phyloP scores from a whole-genome alignment of 1,139 yeast species.

The Pichia sp. region DNA sequence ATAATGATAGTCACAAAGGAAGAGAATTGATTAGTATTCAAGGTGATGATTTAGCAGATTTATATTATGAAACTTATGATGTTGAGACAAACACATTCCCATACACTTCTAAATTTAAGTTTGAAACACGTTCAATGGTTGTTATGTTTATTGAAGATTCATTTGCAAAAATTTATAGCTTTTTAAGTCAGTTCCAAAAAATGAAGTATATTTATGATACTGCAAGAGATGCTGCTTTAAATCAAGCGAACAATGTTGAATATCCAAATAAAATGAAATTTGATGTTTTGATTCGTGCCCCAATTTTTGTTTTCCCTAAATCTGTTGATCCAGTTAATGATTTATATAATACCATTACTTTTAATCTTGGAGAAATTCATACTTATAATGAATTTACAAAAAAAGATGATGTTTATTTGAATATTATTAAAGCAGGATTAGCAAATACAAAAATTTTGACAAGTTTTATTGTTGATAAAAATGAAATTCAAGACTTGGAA shows the following conservation, averaged over 20 bases:
- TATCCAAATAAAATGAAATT: constrained; percentile 60
- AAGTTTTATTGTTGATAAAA: constrained; percentile 43
- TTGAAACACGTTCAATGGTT: constrained; percentile 69
- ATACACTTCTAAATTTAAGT: constrained; percentile 54
- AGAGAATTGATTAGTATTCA: constrained; percentile 72
- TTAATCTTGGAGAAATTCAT: constrained; percentile 78
- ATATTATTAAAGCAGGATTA: constrained; percentile 59
- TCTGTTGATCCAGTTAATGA: constrained; percentile 38
- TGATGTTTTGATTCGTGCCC: constrained; percentile 70
- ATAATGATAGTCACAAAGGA: constrained; percentile 65
- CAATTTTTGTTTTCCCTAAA: constrained; percentile 74
- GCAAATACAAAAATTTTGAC: constrained; percentile 65
- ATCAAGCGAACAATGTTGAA: constrained; percentile 61
- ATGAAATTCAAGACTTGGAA: constrained; percentile 46
- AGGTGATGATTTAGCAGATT: constrained; percentile 73
- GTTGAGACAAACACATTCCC: constrained; percentile 41
- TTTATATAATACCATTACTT: constrained; percentile 55
- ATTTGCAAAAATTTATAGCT: constrained; percentile 57
- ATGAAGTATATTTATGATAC: constrained; percentile 85
- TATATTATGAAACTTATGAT: constrained; percentile 78
- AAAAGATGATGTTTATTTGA: constrained; percentile 31
- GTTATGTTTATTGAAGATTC: constrained; percentile 80
- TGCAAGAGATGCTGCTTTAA: constrained; percentile 80
- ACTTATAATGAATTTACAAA: constrained; percentile 54
- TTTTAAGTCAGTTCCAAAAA: constrained; percentile 65